Evolutionary conservation across 2,329 filamentous ascomycete species (phyloP), one percentile per base, ranked within the genome.

Genomic region (Davidsoniella eucalypti): DNA sequence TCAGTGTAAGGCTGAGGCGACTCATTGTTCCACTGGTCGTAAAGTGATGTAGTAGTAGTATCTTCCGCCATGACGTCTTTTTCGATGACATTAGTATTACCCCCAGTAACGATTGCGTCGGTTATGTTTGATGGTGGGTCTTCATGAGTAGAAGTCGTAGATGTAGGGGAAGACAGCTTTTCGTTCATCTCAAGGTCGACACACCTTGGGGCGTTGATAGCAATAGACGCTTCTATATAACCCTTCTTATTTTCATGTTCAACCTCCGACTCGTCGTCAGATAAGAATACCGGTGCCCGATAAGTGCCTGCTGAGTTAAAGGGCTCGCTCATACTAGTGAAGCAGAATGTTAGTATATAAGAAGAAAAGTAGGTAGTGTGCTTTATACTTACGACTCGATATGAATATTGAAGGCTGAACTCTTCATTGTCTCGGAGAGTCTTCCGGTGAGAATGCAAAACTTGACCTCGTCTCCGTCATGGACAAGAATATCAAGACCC

Each of bases 211-310:
- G 18, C 14, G 8, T 40, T 14, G 18, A 10, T 21, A 40, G n/a
- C n/a, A 8, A 40, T 14, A 16, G n/a, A 5, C 14, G 38, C 9
- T 14, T 40, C 14, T 16, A n/a, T 40, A 8, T 9, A 5, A 23
- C 5, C 38, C 9, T 23, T 37, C 25, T 36, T 38, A 2, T 17
- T 33, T 2, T 17, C 10, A 8, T 10, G 25, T 23, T 52, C 50
- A 9, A 47, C 29, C 18, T 52, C 50, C n/a, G 50, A 52, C 23
- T 52, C 50, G 18, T 52, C 50, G 9, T 52, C 50, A 10, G 50
- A 49, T 14, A 47, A 6, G 18, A 48, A 39, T 10, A 49, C 46
- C 21, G 50, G 49, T 10, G 46, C 52, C 6, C 46, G 50, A 7
- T 49, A 46, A 8, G 47, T 46, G 12, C 44, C 42, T 2, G 44